Evolutionary conservation across 768 basidiomycete genomes (phyloP).

Genomic region (Leccinum sublutescens): DNA sequence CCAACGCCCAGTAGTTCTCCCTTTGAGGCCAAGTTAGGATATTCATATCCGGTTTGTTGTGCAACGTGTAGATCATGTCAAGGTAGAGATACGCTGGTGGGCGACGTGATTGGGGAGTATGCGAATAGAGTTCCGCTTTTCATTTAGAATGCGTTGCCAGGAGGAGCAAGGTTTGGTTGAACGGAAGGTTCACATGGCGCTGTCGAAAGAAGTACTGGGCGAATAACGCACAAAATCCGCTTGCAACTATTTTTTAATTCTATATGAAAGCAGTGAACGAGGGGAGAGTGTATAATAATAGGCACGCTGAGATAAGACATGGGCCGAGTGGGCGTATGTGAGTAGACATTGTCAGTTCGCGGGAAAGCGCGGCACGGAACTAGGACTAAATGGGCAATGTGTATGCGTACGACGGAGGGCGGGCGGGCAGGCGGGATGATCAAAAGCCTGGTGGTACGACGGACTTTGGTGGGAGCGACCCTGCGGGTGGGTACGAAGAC

Average conservation of each 20-base stretch:
- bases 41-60: constrained; percentile 29
- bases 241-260: neutral
- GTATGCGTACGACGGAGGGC: neutral
- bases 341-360: constrained; percentile 7
- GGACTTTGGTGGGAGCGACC: constrained; percentile 42
- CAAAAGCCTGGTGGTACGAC: constrained; percentile 87
- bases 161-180: constrained; percentile 17
- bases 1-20: constrained; percentile 65
- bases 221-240: constrained; percentile 29
- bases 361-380: constrained; percentile 16
- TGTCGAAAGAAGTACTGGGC: constrained; percentile 10
- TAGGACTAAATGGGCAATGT: constrained; percentile 6
- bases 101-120: constrained; percentile 4
- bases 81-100: constrained; percentile 13
- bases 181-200: constrained; percentile 19
- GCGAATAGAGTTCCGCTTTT: constrained; percentile 30
- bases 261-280: constrained; percentile 19
- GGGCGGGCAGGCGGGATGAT: constrained; percentile 7
- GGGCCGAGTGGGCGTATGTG: constrained; percentile 10
- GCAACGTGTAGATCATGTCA: constrained; percentile 28
- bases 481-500: constrained; percentile 55
- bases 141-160: constrained; percentile 31
- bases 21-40: constrained; percentile 42
- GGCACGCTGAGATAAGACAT: constrained; percentile 28
- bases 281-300: constrained; percentile 32